Conservation (phyloP, 768 basidiomycete species). For the Daedaleopsis nitida region DNA sequence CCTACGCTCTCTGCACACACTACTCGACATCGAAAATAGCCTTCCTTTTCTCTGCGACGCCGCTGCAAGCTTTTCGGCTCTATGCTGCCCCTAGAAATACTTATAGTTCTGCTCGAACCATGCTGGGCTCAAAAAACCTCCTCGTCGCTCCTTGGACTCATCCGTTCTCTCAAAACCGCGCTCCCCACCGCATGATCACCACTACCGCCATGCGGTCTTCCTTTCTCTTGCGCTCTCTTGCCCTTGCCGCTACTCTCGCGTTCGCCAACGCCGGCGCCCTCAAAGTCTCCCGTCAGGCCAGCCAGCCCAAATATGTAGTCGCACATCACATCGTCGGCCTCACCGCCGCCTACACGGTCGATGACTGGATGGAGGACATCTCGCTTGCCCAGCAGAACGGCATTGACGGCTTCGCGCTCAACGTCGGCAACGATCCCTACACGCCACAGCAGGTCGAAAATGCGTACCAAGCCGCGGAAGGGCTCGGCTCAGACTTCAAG, state of each 20-base stretch:
- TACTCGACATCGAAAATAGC: too few relatives aligned
- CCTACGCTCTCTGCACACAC: too few relatives aligned
- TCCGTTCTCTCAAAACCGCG: too few relatives aligned
- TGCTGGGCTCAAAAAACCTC: too few relatives aligned
- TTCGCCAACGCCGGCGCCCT: constrained; percentile 6
- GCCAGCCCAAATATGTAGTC: constrained; percentile 42
- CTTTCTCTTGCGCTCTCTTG: constrained; percentile 7
- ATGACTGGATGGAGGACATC: constrained; percentile 61
- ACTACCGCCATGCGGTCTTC: constrained; percentile 6
- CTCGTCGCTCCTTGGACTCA: too few relatives aligned
- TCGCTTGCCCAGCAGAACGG: constrained; percentile 47
- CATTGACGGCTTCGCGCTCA: constrained; percentile 64
- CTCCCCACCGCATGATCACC: too few relatives aligned
- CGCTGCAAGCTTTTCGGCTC: too few relatives aligned
- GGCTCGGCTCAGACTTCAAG: constrained; percentile 43
- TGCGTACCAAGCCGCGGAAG: constrained; percentile 47
- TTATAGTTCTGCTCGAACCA: too few relatives aligned
- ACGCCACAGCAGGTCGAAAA: constrained; percentile 47
- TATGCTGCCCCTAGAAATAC: too few relatives aligned
- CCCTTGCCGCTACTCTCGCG: constrained; percentile 8
- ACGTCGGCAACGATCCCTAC: constrained; percentile 58
- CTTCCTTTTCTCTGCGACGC: too few relatives aligned
- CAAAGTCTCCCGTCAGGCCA: constrained; percentile 4
- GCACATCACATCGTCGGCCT: constrained; percentile 73
- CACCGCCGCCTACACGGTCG: constrained; percentile 57